A percentile compares a stretch with the other conserved stretches of the same genome.
Evolutionary conservation across 768 basidiomycete species (phyloP).

Genomic region (Hypholoma fasciculare): DNA sequence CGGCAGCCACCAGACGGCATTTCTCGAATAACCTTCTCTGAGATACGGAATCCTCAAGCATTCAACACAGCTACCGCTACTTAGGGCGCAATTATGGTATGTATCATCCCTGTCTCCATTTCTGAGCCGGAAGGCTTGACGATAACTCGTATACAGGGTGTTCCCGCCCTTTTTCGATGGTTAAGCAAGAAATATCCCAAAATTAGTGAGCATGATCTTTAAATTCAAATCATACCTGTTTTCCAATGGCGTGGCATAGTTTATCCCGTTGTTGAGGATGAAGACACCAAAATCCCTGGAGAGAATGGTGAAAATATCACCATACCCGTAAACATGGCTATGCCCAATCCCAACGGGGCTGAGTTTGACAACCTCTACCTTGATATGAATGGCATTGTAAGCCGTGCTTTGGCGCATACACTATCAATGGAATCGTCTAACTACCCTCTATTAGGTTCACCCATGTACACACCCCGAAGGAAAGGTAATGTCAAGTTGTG

Average conservation of each 20-base stretch:
- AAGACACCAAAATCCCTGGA: constrained; percentile 67
- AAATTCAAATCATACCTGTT: background rate
- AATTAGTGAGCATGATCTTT: constrained; percentile 62
- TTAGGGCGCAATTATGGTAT: background rate
- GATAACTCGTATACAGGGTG: constrained; percentile 63
- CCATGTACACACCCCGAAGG: constrained; percentile 99
- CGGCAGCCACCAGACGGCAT: too few species aligned
- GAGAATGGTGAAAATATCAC: constrained; percentile 66
- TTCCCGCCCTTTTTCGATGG: constrained; percentile 98
- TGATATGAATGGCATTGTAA: constrained; percentile 98
- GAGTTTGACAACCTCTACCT: constrained; percentile 98
- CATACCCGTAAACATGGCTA: constrained; percentile 76
- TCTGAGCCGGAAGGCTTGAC: background rate
- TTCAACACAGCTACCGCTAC: background rate
- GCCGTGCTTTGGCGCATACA: constrained; percentile 24
- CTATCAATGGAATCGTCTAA: constrained; percentile 2
- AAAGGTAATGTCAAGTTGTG: constrained; percentile 53
- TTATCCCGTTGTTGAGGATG: constrained; percentile 81
- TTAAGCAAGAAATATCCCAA: constrained; percentile 98
- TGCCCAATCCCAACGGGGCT: constrained; percentile 89
- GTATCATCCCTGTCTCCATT: background rate
- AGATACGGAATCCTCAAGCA: too few species aligned
- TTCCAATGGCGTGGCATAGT: constrained; percentile 39
- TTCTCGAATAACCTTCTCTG: too few species aligned
- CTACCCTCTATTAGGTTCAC: constrained; percentile 64